Percentiles rank a stretch among this genome's conserved stretches.
Evolutionary conservation across 2,329 filamentous ascomycete genomes (phyloP).

Genomic region (Trichoderma aggressivum): DNA sequence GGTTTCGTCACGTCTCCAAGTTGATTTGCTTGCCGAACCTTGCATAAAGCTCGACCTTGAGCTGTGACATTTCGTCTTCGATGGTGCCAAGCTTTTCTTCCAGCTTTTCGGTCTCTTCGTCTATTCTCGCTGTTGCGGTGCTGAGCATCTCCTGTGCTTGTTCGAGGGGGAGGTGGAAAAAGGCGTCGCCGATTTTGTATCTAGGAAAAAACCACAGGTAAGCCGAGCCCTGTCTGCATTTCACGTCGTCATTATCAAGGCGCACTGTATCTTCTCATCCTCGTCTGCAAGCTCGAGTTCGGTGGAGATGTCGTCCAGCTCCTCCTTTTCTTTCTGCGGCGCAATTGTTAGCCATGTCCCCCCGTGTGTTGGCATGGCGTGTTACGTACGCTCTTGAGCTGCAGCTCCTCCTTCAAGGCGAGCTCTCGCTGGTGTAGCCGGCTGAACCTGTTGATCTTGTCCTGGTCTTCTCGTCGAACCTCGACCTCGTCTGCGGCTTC

Average conservation of each 20-base stretch:
- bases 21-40: conserved; percentile 97
- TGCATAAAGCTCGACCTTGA: conserved; percentile 91
- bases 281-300: conserved; percentile 95
- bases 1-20: conserved; percentile 67
- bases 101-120: conserved; percentile 69
- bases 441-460: conserved; percentile 98
- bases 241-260: conserved; percentile 18
- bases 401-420: conserved; percentile 74
- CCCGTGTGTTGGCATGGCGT: background rate
- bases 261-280: conserved; percentile 87
- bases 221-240: background rate
- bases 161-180: conserved; percentile 78
- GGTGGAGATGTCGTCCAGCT: conserved; percentile 85
- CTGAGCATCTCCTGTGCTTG: conserved; percentile 85
- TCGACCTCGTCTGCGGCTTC: conserved; percentile 82
- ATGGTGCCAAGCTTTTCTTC: conserved; percentile 74
- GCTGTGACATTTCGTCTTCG: conserved; percentile 79
- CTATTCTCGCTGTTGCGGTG: conserved; percentile 67
- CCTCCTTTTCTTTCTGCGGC: conserved; percentile 92
- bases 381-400: conserved; percentile 66
- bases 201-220: conserved; percentile 42
- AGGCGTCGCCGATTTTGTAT: conserved; percentile 95
- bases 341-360: conserved; percentile 23
- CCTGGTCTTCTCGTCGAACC: conserved; percentile 93
- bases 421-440: conserved; percentile 85